Base-by-base conservation (phyloP, 345 rosid species). In the Gossypium raimondii region DNA sequence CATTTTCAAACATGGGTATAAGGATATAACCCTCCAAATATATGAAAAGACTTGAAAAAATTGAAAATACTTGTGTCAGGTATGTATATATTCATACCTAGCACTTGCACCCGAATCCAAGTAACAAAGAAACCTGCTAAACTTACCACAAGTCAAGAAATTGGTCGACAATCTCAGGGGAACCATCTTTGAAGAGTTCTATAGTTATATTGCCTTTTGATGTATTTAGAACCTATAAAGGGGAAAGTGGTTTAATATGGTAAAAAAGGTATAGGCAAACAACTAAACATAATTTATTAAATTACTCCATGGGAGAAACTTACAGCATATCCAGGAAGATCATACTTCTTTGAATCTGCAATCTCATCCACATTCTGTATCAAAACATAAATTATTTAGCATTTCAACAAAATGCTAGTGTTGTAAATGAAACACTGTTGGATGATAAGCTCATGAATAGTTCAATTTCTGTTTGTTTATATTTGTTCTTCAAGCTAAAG, bases 321-420 rank as follows among this genome's bases (percentile, higher is more conserved):
- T 73, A 89, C 92, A 74, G 89, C 92, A 80, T 77, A 87, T 58
- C 90, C 85, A 16, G 89, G 92, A 74, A 89, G 86, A 78, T 87
- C 90, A 66, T 80, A 82, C 79, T 85, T 87, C 80, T 81, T 87
- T 22, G 87, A 76, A 83, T 73, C 86, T 44, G 29, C 22, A 50
- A 76, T 20, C 24, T 65, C 57, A 76, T 75, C 76, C 13, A 75
- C 27, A 14, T 81, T 86, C 88, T 85, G 73, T 48, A 77, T 24
- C 75, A 70, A 48, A 57, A 65, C 47, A 78, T 10, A 56, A 47
- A 60, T 22, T 58, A 56, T 22, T 58, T 18, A 17, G 17, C 27
- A 13, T 3, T 29, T 11, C 43, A 50, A 44, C 43, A 34, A 68
- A 76, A 38, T 60, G 29, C 45, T 53, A 53, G n/a, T 16, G 57